These are phyloP conservation scores for Dittrichia graveolens DNA, from an alignment of 129 eudicot genomes.

Conservation along the genomic window DNA sequence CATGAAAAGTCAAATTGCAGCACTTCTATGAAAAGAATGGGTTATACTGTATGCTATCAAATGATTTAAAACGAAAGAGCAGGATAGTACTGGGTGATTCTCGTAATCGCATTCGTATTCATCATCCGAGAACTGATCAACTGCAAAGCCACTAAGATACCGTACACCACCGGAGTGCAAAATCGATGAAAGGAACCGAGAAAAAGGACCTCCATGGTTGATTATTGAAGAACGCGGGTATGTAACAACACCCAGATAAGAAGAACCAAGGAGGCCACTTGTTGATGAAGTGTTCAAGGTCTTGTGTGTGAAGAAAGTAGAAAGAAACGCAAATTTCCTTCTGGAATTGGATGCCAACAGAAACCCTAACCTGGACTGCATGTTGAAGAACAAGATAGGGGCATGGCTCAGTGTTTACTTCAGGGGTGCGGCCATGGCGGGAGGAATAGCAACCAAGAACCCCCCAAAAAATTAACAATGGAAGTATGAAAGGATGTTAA, in stretches of 20 bases:
- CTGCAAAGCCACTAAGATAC: conserved; percentile 48
- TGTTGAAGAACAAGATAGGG: conserved; percentile 32
- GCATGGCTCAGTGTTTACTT: conserved; percentile 40
- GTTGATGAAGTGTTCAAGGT: not conserved
- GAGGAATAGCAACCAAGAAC: conserved; percentile 4
- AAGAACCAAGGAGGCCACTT: not conserved
- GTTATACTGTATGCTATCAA: not conserved
- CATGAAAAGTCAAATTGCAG: too few relatives aligned
- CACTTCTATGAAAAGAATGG: too few relatives aligned
- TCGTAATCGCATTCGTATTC: conserved; percentile 98
- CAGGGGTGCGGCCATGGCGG: conserved; percentile 5
- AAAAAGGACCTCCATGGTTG: conserved; percentile 14
- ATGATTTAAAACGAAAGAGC: not conserved
- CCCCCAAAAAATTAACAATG: not conserved
- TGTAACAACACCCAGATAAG: not conserved
- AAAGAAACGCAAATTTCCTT: conserved; percentile 24
- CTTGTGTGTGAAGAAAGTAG: conserved; percentile 26
- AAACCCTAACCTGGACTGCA: conserved; percentile 60
- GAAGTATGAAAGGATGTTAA: too few relatives aligned
- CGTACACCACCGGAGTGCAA: conserved; percentile 28
- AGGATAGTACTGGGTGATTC: conserved; percentile 56
- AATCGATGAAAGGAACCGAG: conserved; percentile 25
- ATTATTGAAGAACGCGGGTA: conserved; percentile 23
- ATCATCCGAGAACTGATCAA: conserved; percentile 94
- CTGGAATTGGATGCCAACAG: conserved; percentile 41